Conservation (phyloP, 2,329 filamentous ascomycete species). For the Knufia petricola region DNA sequence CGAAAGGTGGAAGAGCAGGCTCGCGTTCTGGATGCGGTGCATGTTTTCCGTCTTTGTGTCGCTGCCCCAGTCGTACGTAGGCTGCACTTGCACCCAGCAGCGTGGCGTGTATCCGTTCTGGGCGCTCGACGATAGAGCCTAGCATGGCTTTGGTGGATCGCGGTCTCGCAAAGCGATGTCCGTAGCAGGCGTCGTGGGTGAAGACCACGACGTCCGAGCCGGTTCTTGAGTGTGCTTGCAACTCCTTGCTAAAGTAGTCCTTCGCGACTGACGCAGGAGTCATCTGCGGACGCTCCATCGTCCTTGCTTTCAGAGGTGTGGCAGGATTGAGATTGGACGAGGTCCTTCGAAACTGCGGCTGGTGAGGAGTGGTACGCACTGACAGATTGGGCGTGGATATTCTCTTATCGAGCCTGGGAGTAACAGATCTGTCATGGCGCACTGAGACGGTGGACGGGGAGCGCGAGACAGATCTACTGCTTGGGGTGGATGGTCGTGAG, state of each 20-base stretch:
- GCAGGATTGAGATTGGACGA: conserved; percentile 34
- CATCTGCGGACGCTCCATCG: conserved; percentile 31
- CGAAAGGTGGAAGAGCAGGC: conserved; percentile 59
- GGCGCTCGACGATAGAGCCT: conserved; percentile 79
- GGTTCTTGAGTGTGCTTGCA: conserved; percentile 50
- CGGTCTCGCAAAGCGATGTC: conserved; percentile 80
- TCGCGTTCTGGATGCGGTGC: conserved; percentile 57
- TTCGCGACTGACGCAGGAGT: conserved; percentile 53
- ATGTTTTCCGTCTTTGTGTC: conserved; percentile 61
- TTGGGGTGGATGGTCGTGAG: conserved; percentile 11
- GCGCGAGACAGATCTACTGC: conserved; percentile 10
- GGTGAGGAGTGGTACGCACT: conserved; percentile 14
- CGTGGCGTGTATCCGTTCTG: conserved; percentile 78
- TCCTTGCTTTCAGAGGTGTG: conserved; percentile 28
- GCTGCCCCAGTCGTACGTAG: conserved; percentile 72
- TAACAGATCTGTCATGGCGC: conserved; percentile 17
- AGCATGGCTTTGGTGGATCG: conserved; percentile 63
- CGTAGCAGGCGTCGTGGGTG: conserved; percentile 88
- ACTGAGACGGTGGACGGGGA: conserved; percentile 20
- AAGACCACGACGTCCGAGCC: conserved; percentile 64
- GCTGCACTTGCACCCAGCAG: conserved; percentile 74
- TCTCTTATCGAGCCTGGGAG: conserved; percentile 13
- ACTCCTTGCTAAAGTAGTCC: conserved; percentile 59
- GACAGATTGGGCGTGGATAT: conserved; percentile 20
- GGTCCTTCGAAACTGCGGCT: conserved; percentile 26